These are phyloP conservation scores for Blastobotrys muscicola DNA, from an alignment of 805 yeast species.

Conservation along the genomic window DNA sequence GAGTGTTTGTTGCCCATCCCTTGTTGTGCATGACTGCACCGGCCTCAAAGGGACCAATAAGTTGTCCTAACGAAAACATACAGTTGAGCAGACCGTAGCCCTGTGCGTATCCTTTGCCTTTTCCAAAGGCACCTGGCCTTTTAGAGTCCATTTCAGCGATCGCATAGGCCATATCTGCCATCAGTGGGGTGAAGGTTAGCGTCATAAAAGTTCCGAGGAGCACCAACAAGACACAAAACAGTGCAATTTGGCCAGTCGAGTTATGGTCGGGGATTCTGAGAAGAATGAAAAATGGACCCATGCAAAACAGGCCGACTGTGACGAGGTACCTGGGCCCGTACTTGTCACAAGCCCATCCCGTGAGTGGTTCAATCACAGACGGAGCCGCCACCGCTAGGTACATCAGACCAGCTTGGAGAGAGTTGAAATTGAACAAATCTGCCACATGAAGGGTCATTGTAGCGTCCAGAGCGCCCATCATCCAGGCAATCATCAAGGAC, in stretches of 20 bases:
- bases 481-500: conserved; percentile 22
- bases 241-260: conserved; percentile 16
- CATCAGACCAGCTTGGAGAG: conserved; percentile 24
- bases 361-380: conserved; percentile 20
- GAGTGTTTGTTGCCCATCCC: conserved; percentile 20
- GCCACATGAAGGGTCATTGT: conserved; percentile 25
- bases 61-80: conserved; percentile 23
- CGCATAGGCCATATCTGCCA: conserved; percentile 22
- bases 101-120: conserved; percentile 25
- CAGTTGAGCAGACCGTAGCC: conserved; percentile 26
- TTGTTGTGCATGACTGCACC: conserved; percentile 16
- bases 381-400: conserved; percentile 25
- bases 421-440: conserved; percentile 20
- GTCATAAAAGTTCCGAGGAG: conserved; percentile 19
- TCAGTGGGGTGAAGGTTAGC: conserved; percentile 17
- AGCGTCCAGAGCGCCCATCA: conserved; percentile 24
- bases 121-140: conserved; percentile 23
- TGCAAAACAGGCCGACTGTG: conserved; percentile 16
- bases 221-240: conserved; percentile 20
- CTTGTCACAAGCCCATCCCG: conserved; percentile 21
- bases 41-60: conserved; percentile 27
- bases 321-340: conserved; percentile 22
- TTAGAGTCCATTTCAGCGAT: conserved; percentile 16
- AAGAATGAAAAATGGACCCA: conserved; percentile 14
- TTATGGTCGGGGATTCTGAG: conserved; percentile 21